These are phyloP conservation scores for Yamadazyma endophytica DNA, from an alignment of 805 yeast genomes.

Conservation along the genomic window DNA sequence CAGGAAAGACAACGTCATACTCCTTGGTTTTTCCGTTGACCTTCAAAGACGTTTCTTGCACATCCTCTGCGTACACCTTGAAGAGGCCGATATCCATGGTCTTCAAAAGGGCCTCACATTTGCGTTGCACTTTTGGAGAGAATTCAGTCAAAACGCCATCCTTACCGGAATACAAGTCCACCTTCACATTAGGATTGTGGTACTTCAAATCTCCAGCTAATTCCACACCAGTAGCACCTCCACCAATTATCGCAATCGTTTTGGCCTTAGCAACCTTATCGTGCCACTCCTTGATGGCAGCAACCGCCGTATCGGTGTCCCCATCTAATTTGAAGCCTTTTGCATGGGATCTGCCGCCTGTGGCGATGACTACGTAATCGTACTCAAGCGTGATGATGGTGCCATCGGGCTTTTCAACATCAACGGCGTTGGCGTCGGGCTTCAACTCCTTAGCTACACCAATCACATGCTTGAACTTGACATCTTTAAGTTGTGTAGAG, in stretches of 20 bases:
- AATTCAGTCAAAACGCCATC: conserved; percentile 13
- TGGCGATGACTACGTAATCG: conserved; percentile 32
- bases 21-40: conserved; percentile 13
- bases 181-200: conserved; percentile 11
- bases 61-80: conserved; percentile 6
- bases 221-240: conserved; percentile 38
- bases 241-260: conserved; percentile 35
- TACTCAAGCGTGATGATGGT: conserved; percentile 16
- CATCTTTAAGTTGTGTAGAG: conserved; percentile 11
- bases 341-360: conserved; percentile 22
- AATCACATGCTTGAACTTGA: conserved; percentile 13
- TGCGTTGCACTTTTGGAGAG: conserved; percentile 13
- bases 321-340: conserved; percentile 24
- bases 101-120: too few species aligned
- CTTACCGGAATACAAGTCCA: conserved; percentile 24
- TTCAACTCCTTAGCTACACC: conserved; percentile 23
- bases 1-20: conserved; percentile 28
- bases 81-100: conserved; percentile 22
- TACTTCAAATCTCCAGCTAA: conserved; percentile 32
- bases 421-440: conserved; percentile 17
- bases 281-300: conserved; percentile 11
- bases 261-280: conserved; percentile 16
- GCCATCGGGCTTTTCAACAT: conserved; percentile 9
- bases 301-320: conserved; percentile 12
- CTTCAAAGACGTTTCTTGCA: conserved; percentile 10